phyloP scores from a whole-genome alignment of 129 eudicot species.

The Lonicera japonica region DNA sequence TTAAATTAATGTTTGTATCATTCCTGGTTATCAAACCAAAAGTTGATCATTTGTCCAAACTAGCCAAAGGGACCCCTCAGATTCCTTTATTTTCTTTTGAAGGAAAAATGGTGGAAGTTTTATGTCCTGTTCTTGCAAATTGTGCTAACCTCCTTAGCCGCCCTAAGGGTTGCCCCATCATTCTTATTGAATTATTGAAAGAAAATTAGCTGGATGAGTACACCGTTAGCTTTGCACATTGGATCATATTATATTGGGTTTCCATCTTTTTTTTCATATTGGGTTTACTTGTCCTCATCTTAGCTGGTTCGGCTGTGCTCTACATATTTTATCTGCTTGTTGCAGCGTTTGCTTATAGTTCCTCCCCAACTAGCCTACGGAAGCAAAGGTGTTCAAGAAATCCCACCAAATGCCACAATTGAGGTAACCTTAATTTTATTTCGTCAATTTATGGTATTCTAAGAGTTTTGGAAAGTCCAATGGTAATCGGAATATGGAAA shows the following conservation, averaged over 20 bases:
- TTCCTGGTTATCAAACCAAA: background rate
- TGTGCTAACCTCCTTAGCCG: no score
- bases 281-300: no score
- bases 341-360: slow-evolving; percentile 86
- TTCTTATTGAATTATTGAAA: background rate
- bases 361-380: slow-evolving; percentile 97
- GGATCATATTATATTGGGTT: no score
- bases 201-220: background rate
- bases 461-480: background rate
- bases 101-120: no score
- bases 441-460: background rate
- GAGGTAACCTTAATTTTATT: slow-evolving; percentile 45
- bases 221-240: no score
- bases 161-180: background rate
- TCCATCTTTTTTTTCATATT: no score
- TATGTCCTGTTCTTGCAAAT: no score
- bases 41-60: background rate
- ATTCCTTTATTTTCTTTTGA: no score
- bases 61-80: no score
- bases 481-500: background rate
- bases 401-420: slow-evolving; percentile 94
- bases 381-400: slow-evolving; percentile 95
- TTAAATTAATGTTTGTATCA: no score
- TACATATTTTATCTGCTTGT: background rate
- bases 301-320: background rate